Percentiles rank a stretch among this genome's conserved stretches.
phyloP scores from a whole-genome alignment of 345 rosid genomes.

The Pistacia vera region DNA sequence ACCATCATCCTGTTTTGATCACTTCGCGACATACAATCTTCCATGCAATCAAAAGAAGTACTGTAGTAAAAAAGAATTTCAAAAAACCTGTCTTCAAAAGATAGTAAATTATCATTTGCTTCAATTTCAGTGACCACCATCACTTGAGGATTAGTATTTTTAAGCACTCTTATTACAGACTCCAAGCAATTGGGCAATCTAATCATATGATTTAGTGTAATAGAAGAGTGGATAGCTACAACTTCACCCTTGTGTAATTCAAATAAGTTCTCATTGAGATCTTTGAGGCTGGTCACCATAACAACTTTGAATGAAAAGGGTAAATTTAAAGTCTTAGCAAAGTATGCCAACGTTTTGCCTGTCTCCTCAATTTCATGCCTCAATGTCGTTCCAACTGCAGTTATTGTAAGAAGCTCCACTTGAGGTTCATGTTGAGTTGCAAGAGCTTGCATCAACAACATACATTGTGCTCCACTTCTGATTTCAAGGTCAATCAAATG shows the following conservation, averaged over 20 bases:
- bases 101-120: conserved; percentile 44
- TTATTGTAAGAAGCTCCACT: conserved; percentile 46
- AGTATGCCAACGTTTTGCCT: conserved; percentile 37
- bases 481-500: conserved; percentile 49
- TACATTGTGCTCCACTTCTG: conserved; percentile 42
- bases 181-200: conserved; percentile 33
- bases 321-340: conserved; percentile 39
- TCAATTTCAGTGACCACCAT: conserved; percentile 49
- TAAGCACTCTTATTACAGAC: conserved; percentile 35
- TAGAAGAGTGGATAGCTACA: conserved; percentile 24
- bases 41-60: conserved; percentile 44
- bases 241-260: conserved; percentile 40
- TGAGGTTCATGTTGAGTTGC: conserved; percentile 22
- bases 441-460: conserved; percentile 55
- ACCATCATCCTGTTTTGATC: conserved; percentile 22
- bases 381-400: conserved; percentile 37
- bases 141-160: conserved; percentile 33
- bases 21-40: conserved; percentile 32
- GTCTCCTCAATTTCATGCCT: conserved; percentile 31
- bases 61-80: conserved; percentile 44
- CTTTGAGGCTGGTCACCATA: conserved; percentile 36
- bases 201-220: not conserved
- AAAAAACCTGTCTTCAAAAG: conserved; percentile 42
- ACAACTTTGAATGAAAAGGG: conserved; percentile 41
- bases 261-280: conserved; percentile 44